These are phyloP conservation scores for Sugiyamaella castrensis DNA, from an alignment of 1,139 yeast species.

Conservation along the genomic window DNA sequence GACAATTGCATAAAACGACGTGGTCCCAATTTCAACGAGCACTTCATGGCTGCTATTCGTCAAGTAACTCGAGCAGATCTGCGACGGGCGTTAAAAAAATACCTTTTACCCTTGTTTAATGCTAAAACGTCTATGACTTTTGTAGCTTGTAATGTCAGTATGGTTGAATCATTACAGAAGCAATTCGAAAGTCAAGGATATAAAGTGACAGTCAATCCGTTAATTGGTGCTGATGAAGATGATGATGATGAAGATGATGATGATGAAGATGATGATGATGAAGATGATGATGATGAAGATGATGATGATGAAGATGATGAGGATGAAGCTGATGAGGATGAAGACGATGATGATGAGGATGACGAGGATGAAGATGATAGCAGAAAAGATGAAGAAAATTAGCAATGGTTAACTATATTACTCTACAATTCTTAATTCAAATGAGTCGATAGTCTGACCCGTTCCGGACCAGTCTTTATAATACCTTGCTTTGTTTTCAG, in stretches of 20 bases:
- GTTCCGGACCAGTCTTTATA: constrained; percentile 20
- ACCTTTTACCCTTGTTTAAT: constrained; percentile 52
- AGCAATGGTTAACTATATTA: constrained; percentile 8
- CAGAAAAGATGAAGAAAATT: background rate
- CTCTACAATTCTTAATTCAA: constrained; percentile 25
- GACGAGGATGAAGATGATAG: constrained; percentile 7
- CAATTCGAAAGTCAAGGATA: constrained; percentile 59
- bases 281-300: constrained; percentile 18
- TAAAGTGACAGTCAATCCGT: constrained; percentile 54
- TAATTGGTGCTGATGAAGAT: constrained; percentile 39
- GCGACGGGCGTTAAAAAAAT: constrained; percentile 52
- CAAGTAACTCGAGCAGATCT: constrained; percentile 57
- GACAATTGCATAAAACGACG: constrained; percentile 66
- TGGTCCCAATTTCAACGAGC: constrained; percentile 60
- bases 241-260: constrained; percentile 35
- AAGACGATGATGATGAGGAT: constrained; percentile 12
- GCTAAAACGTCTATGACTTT: constrained; percentile 57
- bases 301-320: constrained; percentile 13
- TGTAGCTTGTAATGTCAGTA: constrained; percentile 70
- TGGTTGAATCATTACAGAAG: constrained; percentile 46
- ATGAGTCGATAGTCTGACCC: constrained; percentile 11
- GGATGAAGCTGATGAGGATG: constrained; percentile 4
- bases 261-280: constrained; percentile 27
- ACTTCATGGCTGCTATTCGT: constrained; percentile 32
- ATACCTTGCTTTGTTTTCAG: constrained; percentile 62